phyloP scores from a whole-genome alignment of 2,329 filamentous ascomycete species.

The Coniochaeta ligniaria region DNA sequence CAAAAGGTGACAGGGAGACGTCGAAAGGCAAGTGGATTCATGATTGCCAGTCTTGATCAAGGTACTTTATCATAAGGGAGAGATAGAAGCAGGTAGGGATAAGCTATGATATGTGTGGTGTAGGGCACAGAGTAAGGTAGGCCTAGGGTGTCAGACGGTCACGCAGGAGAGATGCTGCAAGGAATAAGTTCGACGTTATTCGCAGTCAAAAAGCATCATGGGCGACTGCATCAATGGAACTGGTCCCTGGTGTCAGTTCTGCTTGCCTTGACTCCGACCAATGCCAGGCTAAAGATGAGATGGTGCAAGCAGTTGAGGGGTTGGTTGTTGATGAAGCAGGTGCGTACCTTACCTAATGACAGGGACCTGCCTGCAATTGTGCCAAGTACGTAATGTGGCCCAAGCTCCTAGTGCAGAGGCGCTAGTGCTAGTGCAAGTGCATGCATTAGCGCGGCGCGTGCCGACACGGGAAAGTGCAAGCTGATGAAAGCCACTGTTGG shows the following conservation, averaged over 20 bases:
- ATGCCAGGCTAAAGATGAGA: too few relatives aligned
- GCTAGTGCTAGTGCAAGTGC: not conserved
- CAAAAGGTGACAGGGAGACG: constrained; percentile 77
- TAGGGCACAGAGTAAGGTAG: not conserved
- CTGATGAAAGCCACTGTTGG: not conserved
- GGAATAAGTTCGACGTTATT: too few relatives aligned
- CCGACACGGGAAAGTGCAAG: not conserved
- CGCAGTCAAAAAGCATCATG: too few relatives aligned
- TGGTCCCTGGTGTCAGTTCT: not conserved
- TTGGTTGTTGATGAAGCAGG: not conserved
- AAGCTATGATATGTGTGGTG: not conserved
- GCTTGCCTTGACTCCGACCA: not conserved
- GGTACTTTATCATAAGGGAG: not conserved
- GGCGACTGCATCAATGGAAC: too few relatives aligned
- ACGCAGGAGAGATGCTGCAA: not conserved
- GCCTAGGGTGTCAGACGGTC: not conserved
- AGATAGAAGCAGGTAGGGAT: not conserved
- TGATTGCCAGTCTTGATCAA: constrained; percentile 6
- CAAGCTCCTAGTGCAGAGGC: not conserved
- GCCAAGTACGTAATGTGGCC: not conserved
- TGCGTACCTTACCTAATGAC: not conserved
- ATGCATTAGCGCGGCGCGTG: not conserved
- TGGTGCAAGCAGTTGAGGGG: not conserved
- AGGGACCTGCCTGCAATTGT: not conserved
- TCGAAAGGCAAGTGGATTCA: constrained; percentile 66